Conservation (phyloP, 768 basidiomycete genomes). For the Porpolomopsis calyptriformis region DNA sequence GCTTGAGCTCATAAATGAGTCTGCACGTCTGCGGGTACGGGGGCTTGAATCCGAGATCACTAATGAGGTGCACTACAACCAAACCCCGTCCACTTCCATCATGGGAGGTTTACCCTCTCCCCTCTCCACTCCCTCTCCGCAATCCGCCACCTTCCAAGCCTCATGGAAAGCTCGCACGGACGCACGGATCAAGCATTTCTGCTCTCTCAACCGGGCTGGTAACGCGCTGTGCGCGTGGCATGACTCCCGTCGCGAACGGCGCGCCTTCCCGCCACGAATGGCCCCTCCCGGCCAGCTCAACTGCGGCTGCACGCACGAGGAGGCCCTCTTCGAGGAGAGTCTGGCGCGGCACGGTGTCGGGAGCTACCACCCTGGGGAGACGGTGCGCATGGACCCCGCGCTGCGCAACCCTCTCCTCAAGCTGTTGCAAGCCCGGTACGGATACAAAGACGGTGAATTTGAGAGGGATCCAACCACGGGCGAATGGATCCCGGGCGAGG, state of each 20-base stretch:
- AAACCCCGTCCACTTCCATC: conserved; percentile 7
- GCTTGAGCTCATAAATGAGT: conserved; percentile 50
- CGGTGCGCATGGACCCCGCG: conserved; percentile 81
- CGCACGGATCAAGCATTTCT: conserved; percentile 58
- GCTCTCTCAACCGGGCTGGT: conserved; percentile 76
- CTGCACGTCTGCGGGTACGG: conserved; percentile 35
- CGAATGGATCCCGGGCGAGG: conserved; percentile 61
- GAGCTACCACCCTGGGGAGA: conserved; percentile 75
- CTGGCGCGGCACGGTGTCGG: conserved; percentile 70
- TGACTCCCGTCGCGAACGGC: conserved; percentile 75
- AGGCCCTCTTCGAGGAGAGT: conserved; percentile 82
- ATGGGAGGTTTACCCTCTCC: conserved; percentile 16
- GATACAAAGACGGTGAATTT: conserved; percentile 79
- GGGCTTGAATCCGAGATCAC: conserved; percentile 37
- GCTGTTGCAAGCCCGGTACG: conserved; percentile 61
- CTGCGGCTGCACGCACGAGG: conserved; percentile 76
- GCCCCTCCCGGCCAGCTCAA: conserved; percentile 72
- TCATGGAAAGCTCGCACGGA: conserved; percentile 69
- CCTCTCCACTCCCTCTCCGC: conserved; percentile 22
- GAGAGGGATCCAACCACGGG: conserved; percentile 57
- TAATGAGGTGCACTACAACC: background rate
- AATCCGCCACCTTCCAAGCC: conserved; percentile 40
- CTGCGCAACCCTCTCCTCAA: conserved; percentile 70
- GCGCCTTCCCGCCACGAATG: conserved; percentile 66
- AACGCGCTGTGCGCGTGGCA: conserved; percentile 89